Conservation (phyloP, 139 green algal species). For the Coelastrella sp. region DNA sequence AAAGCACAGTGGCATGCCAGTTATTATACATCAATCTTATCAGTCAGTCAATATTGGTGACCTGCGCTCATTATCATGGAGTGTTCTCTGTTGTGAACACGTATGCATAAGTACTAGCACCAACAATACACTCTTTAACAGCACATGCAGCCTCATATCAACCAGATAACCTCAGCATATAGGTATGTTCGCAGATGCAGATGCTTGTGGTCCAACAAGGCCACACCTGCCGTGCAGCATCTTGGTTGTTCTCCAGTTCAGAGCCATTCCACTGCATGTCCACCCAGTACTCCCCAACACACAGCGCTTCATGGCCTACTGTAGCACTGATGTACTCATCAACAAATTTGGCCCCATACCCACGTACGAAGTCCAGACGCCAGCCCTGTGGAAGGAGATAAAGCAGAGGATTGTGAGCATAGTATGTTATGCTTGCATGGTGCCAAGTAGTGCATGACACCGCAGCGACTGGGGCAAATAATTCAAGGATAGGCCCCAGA, state of each 20-base stretch:
- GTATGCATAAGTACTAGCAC: too few relatives aligned
- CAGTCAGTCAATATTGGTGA: too few relatives aligned
- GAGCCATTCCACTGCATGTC: conserved; percentile 47
- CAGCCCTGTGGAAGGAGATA: conserved; percentile 60
- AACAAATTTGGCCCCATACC: conserved; percentile 46
- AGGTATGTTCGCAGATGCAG: too few relatives aligned
- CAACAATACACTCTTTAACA: too few relatives aligned
- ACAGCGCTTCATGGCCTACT: conserved; percentile 37
- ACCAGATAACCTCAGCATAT: not conserved
- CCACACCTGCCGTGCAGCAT: conserved; percentile 81
- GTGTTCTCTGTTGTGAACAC: too few relatives aligned
- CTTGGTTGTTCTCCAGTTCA: conserved; percentile 89
- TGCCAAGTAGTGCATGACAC: not conserved
- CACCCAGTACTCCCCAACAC: conserved; percentile 60
- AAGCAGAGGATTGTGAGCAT: not conserved
- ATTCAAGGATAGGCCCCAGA: too few relatives aligned
- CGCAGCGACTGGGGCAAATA: not conserved
- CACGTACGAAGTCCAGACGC: conserved; percentile 90
- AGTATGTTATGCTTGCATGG: too few relatives aligned
- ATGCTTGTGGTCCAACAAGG: too few relatives aligned
- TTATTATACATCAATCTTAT: too few relatives aligned
- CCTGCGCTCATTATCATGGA: too few relatives aligned
- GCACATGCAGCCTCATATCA: too few relatives aligned
- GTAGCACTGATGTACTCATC: conserved; percentile 55
- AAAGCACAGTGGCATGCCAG: too few relatives aligned